Base-by-base conservation (phyloP, 352 stramenopile genomes). In the Pythium coloratum region DNA sequence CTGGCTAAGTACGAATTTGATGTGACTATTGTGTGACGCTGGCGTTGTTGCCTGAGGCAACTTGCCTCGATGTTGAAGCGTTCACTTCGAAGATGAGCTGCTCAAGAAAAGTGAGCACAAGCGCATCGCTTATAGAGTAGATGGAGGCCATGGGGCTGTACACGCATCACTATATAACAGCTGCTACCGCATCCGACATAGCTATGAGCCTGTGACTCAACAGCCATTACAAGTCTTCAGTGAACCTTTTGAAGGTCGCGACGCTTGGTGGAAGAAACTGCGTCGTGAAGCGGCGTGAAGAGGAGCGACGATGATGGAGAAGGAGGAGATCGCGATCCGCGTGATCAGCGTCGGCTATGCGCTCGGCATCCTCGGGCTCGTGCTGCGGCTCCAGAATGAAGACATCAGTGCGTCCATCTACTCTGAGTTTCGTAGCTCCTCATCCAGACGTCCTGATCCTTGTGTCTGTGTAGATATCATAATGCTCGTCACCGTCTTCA, bases 401-500 rank as follows among this genome's bases (percentile, higher is more conserved):
- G 72, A 81, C 51, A 89, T 84, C 55, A 89, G 82, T 92, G 51
- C 62, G 59, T 50, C 44, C 7, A 49, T 6, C 18, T 32, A 28
- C 4, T 38, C 7, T n/a, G 10, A 33, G 7, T 36, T 56, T 24
- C 26, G 34, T 47, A 6, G 30, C 30, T 50, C 38, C 0, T 44
- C 36, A 14, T n/a, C 4, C n/a, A 3, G 28, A 33, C 24, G 4
- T 51, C 16, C 3, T 34, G 26, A 33, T 2, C 47, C 40, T 57
- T 26, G 60, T 14, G 24, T 44, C 49, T 65, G n/a, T 50, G 55
- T 26, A 92, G 81, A 86, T 63, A 82, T 76, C 69, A 91, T 90
- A 51, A 88, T 94, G 81, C 64, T 91, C 46, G 74, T 89, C 30
- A 88, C 83, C 16, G 78, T 92, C 40, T 94, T 86, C 73, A 90